Base-by-base conservation (phyloP, 1,139 yeast genomes). In the Zygosaccharomyces sapae region DNA sequence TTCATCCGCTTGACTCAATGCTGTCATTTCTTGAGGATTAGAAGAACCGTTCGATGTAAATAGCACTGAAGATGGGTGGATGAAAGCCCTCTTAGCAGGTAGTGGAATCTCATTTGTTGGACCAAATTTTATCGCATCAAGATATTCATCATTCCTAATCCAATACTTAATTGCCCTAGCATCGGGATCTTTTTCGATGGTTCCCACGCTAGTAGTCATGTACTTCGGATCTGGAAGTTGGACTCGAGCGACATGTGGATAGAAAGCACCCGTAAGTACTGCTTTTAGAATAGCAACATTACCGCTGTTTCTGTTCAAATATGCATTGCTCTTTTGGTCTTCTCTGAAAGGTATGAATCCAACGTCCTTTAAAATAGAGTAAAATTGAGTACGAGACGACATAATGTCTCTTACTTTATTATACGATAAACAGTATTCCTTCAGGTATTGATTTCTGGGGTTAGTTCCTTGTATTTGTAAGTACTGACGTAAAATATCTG, bases 131-230 rank as follows among this genome's bases (percentile, higher is more conserved):
- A 69, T 25, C n/a, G 59, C 53, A 10, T 69, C 66, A 43, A 68
- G 62, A 41, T 67, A 77, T 42, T 70, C 71, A 46, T 79, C 84
- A 58, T 81, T 82, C 58, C 84, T 69, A 44, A 83, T 74, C 86
- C 88, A 90, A 51, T 81, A 80, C 60, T 81, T 84, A 50, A 86
- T 83, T 48, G 75, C 72, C 50, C 74, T 77, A 1, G 92, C 86
- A 60, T 90, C 97, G 0, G 90, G 86, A 56, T 89, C 96, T 30
- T 81, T 75, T 47, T 86, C 92, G 42, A 92, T 74, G 0, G 97
- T 77, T 30, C 98, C 98, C 1, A 81, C 76, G 30, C 83, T 71
- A 1, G 88, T 80, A 39, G 81, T 77, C 45, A 81, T 71, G 62
- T 71, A 92, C 57, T 85, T 86, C 5, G 90, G 80, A 53, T 86